Conservation (phyloP, 352 stramenopile species). For the Elongisporangium anandrum region DNA sequence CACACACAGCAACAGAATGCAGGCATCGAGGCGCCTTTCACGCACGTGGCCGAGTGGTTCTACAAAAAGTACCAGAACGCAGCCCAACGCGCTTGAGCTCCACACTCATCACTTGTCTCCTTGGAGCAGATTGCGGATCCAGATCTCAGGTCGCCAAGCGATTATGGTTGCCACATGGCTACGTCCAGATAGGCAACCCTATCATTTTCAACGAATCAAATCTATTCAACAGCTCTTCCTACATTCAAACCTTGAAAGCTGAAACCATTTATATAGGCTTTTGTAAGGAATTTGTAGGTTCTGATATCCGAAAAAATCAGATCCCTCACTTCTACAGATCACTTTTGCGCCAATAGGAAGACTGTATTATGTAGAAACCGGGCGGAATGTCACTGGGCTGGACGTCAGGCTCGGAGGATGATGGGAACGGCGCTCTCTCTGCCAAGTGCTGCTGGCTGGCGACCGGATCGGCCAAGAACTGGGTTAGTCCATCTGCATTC, state of each 20-base stretch:
- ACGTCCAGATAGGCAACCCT: neutral
- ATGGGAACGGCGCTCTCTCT: neutral
- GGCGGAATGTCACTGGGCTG: neutral
- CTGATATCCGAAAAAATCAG: neutral
- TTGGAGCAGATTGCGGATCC: neutral
- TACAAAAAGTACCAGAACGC: slow-evolving; percentile 81
- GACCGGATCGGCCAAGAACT: neutral
- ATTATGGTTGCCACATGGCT: neutral
- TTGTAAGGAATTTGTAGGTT: neutral
- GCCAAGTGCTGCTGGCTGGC: neutral
- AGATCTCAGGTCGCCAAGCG: too few relatives aligned
- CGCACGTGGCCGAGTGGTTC: slow-evolving; percentile 79
- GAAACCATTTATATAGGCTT: neutral
- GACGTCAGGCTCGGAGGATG: neutral
- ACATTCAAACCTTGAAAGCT: neutral
- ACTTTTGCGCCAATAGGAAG: neutral
- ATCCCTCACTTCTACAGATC: neutral
- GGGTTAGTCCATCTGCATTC: neutral
- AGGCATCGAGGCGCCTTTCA: slow-evolving; percentile 69
- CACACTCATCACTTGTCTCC: neutral
- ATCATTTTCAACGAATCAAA: neutral
- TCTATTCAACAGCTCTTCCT: too few relatives aligned
- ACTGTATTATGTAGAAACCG: neutral
- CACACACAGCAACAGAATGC: slow-evolving; percentile 60
- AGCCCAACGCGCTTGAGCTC: slow-evolving; percentile 38